These are phyloP conservation scores for Pelargonium hybrid DNA, from an alignment of 441 rosid genomes.

Conservation along the genomic window DNA sequence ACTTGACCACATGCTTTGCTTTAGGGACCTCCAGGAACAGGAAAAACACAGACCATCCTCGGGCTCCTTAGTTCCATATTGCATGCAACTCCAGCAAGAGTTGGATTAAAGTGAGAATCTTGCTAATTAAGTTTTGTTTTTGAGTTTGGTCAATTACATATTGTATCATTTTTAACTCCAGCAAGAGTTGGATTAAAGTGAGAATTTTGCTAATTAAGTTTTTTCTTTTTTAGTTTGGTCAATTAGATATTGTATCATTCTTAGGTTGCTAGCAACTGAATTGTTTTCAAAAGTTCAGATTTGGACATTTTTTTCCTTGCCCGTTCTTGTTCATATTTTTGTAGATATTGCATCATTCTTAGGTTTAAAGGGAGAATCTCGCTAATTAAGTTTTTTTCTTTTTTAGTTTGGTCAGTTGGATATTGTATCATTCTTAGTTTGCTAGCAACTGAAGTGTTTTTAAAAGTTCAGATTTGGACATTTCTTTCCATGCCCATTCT, in stretches of 20 bases:
- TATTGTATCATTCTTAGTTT: no score
- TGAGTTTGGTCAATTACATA: no score
- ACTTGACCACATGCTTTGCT: constrained; percentile 17
- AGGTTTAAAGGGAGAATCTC: no score
- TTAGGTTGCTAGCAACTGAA: neutral
- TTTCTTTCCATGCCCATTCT: neutral
- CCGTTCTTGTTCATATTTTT: no score
- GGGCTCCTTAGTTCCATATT: constrained; percentile 85
- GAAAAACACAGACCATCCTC: constrained; percentile 94
- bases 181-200: constrained; percentile 61
- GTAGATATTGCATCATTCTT: no score
- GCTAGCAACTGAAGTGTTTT: no score
- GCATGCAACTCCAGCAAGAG: constrained; percentile 84
- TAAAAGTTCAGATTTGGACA: neutral
- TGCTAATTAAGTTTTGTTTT: neutral
- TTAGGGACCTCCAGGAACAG: constrained; percentile 99
- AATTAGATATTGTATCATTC: neutral
- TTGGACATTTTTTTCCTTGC: no score
- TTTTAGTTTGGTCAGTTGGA: no score
- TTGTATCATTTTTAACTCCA: no score
- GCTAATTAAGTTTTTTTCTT: no score
- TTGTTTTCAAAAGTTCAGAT: no score
- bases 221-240: neutral
- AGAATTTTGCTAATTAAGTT: constrained; percentile 12
- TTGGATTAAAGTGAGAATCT: constrained; percentile 48